These are phyloP conservation scores for Dacryopinax primogenitus DNA, from an alignment of 768 basidiomycete genomes.

Conservation along the genomic window DNA sequence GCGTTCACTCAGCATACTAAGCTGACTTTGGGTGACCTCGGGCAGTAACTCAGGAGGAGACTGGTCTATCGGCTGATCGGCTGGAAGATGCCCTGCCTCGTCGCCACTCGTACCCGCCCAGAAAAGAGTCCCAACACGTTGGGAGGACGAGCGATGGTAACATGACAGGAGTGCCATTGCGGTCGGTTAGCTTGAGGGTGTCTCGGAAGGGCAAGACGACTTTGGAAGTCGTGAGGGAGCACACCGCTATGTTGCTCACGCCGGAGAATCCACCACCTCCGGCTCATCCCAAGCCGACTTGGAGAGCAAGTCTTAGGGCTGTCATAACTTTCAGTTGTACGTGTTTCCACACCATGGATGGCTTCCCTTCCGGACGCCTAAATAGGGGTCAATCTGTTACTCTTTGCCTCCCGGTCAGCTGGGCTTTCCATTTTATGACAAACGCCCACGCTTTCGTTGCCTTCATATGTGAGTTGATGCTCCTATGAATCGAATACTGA, in stretches of 20 bases:
- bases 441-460: conserved; percentile 47
- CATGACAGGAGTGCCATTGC: neutral
- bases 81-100: neutral
- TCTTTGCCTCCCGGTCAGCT: conserved; percentile 64
- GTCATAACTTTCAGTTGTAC: conserved; percentile 48
- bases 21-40: neutral
- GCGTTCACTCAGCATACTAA: neutral
- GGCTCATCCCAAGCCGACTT: conserved; percentile 29
- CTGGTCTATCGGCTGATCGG: neutral
- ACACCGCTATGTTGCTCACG: neutral
- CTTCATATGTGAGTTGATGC: conserved; percentile 50
- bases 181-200: neutral
- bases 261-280: neutral
- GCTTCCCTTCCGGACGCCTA: neutral
- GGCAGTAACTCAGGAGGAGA: neutral
- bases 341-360: conserved; percentile 15
- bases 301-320: conserved; percentile 37
- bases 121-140: neutral
- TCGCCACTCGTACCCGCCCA: neutral
- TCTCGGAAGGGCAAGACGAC: neutral
- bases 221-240: neutral
- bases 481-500: neutral
- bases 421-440: conserved; percentile 55
- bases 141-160: neutral
- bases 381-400: conserved; percentile 56